Percentiles rank a stretch among this genome's conserved stretches.
Conservation (phyloP, 1,284 basidiomycete species). For the Pterulicium gracile region DNA sequence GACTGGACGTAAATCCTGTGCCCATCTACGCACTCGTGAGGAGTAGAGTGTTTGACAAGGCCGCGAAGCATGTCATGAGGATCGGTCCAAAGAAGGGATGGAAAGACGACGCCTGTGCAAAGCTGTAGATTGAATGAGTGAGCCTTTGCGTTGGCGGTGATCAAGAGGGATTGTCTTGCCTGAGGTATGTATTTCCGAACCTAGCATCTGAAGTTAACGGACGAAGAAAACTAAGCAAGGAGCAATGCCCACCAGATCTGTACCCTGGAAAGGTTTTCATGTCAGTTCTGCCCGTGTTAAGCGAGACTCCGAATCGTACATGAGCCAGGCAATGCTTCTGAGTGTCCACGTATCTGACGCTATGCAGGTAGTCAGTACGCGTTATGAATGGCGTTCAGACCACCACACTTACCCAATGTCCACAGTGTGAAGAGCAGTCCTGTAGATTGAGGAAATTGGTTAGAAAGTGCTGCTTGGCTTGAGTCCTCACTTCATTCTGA, state of each 20-base stretch:
- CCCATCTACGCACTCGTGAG: slow-evolving; percentile 57
- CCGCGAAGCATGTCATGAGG: slow-evolving; percentile 79
- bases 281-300: not conserved
- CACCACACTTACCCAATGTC: slow-evolving; percentile 44
- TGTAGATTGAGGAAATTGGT: slow-evolving; percentile 52
- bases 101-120: slow-evolving; percentile 56
- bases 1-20: no score
- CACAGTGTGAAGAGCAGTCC: slow-evolving; percentile 80
- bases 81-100: slow-evolving; percentile 81
- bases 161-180: slow-evolving; percentile 14
- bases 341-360: slow-evolving; percentile 47
- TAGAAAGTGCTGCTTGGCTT: not conserved
- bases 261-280: slow-evolving; percentile 18
- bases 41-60: slow-evolving; percentile 69
- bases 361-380: slow-evolving; percentile 12
- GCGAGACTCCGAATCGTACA: slow-evolving; percentile 22
- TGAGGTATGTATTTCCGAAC: slow-evolving; percentile 73
- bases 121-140: slow-evolving; percentile 41
- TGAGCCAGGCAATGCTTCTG: slow-evolving; percentile 66
- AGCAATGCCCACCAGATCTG: slow-evolving; percentile 54
- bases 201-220: not conserved
- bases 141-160: no score
- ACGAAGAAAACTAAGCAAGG: not conserved
- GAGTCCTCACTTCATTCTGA: not conserved
- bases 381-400: slow-evolving; percentile 9